These are phyloP conservation scores for Nicotiana knightiana DNA, from an alignment of 257 asterid genomes.

Conservation along the genomic window DNA sequence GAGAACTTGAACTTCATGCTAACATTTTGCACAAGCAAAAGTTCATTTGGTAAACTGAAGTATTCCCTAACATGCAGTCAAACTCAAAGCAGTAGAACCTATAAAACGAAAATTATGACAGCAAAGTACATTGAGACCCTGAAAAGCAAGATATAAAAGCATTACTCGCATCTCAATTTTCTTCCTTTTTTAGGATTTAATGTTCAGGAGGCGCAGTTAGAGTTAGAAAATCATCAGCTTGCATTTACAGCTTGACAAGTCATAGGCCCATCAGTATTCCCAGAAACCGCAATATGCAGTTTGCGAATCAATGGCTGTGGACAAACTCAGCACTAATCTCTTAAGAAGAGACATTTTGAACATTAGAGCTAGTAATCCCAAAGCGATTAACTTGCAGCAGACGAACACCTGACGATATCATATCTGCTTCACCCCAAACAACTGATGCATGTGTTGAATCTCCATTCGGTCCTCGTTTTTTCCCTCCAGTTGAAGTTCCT, in stretches of 20 bases:
- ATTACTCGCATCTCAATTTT: neutral
- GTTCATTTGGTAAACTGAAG: neutral
- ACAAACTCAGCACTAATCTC: neutral
- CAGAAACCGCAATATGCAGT: neutral
- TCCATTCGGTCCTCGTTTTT: constrained; percentile 35
- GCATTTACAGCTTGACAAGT: constrained; percentile 7
- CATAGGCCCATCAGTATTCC: neutral
- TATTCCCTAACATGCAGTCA: neutral
- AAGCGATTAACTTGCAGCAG: constrained; percentile 31
- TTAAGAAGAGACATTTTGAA: constrained; percentile 8
- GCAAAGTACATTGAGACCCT: neutral
- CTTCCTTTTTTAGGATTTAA: neutral
- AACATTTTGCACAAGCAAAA: neutral
- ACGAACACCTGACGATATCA: constrained; percentile 33
- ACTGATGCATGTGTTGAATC: constrained; percentile 41
- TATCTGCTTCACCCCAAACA: constrained; percentile 47
- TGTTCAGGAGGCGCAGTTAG: neutral
- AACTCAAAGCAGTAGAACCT: neutral
- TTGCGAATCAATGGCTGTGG: neutral
- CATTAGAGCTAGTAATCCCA: constrained; percentile 28
- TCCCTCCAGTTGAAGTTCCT: constrained; percentile 49
- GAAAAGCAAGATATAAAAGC: neutral
- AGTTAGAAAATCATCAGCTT: neutral
- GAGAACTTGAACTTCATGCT: neutral
- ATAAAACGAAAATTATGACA: neutral